Evolutionary conservation across 768 basidiomycete species (phyloP).

Genomic region (Trametes coccinea): DNA sequence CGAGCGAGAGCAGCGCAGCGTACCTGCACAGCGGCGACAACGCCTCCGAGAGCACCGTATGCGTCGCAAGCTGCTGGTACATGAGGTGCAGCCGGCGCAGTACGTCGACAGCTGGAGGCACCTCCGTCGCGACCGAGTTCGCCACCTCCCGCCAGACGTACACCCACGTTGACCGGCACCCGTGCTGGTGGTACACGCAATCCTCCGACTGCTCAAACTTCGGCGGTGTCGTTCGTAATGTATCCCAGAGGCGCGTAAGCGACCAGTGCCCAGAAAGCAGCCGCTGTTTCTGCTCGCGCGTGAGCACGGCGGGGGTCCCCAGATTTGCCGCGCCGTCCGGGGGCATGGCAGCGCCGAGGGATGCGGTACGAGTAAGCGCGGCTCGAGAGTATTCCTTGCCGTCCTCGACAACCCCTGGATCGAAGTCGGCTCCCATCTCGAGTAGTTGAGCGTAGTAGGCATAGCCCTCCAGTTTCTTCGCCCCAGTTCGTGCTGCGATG

Average conservation of each 20-base stretch:
- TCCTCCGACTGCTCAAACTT: slow-evolving; percentile 31
- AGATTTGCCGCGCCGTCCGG: not conserved
- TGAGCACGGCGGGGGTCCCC: slow-evolving; percentile 27
- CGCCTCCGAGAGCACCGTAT: slow-evolving; percentile 33
- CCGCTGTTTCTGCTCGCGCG: slow-evolving; percentile 32
- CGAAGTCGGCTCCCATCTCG: slow-evolving; percentile 27
- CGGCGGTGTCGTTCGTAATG: slow-evolving; percentile 31
- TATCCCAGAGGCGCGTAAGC: slow-evolving; percentile 37
- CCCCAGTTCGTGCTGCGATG: slow-evolving; percentile 32
- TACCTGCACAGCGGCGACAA: slow-evolving; percentile 40
- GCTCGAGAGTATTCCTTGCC: slow-evolving; percentile 3
- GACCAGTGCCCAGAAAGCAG: slow-evolving; percentile 39
- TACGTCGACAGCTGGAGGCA: slow-evolving; percentile 36
- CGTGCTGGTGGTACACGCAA: slow-evolving; percentile 39
- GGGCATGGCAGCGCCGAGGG: not conserved
- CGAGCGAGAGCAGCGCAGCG: slow-evolving; percentile 37
- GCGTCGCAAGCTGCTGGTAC: slow-evolving; percentile 33
- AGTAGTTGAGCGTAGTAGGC: slow-evolving; percentile 40
- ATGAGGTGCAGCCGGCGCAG: slow-evolving; percentile 37
- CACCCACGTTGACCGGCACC: slow-evolving; percentile 41
- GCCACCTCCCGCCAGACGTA: slow-evolving; percentile 36
- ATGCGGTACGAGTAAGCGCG: not conserved
- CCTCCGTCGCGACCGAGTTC: slow-evolving; percentile 27
- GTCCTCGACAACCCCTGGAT: slow-evolving; percentile 19
- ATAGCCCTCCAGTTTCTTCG: slow-evolving; percentile 33